A percentile compares a stretch with the other conserved stretches of the same genome.
Evolutionary conservation across 768 basidiomycete genomes (phyloP).

Genomic region (Kwoniella heveanensis): DNA sequence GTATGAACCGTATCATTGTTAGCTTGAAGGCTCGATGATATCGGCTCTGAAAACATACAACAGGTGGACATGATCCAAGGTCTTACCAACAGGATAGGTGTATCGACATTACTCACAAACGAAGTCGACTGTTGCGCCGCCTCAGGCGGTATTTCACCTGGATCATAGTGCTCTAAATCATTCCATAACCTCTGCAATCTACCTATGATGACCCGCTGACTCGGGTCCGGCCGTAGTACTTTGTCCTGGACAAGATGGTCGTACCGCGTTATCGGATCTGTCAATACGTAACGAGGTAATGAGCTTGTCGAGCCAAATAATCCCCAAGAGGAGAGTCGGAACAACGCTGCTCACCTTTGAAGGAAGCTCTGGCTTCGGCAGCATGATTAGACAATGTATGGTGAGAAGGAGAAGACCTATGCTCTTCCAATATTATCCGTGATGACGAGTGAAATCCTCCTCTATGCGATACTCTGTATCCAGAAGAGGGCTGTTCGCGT

Average conservation of each 20-base stretch:
- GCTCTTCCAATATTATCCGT: not conserved
- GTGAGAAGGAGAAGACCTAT: conserved; percentile 5
- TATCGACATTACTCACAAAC: conserved; percentile 35
- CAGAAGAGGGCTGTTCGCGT: too few species aligned
- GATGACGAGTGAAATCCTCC: not conserved
- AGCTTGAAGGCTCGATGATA: too few species aligned
- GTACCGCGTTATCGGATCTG: conserved; percentile 57
- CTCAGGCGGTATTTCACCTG: conserved; percentile 64
- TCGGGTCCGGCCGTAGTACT: conserved; percentile 70
- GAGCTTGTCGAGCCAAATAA: too few species aligned
- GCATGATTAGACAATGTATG: conserved; percentile 17
- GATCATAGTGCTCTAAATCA: conserved; percentile 69
- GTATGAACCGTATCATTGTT: too few species aligned
- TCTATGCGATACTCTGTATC: not conserved
- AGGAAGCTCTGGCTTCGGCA: conserved; percentile 31
- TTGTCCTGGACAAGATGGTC: conserved; percentile 62
- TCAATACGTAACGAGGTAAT: not conserved
- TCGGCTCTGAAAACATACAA: too few species aligned
- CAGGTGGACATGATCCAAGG: too few species aligned
- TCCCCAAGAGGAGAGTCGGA: too few species aligned
- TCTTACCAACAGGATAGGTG: too few species aligned
- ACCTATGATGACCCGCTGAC: conserved; percentile 81
- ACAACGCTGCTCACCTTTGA: conserved; percentile 42
- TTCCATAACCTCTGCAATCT: conserved; percentile 79
- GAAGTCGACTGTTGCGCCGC: conserved; percentile 29